Conservation (phyloP, 2,329 filamentous ascomycete genomes). For the Microcyclospora pomicola region DNA sequence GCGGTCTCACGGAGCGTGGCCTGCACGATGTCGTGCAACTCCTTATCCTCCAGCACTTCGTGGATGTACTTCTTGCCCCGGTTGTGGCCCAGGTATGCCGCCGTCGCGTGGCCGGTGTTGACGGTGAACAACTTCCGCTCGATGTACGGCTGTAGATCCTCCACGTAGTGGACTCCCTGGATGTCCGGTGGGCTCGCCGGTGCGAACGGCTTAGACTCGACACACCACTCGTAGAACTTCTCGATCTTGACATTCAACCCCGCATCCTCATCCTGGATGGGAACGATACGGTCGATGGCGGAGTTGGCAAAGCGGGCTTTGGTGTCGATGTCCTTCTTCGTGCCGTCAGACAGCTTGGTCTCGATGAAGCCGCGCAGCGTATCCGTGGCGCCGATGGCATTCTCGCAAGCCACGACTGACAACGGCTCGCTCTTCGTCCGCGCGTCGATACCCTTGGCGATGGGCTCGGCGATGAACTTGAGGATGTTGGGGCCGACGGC, state of each 20-base stretch:
- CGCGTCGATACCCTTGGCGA: slow-evolving; percentile 81
- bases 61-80: slow-evolving; percentile 76
- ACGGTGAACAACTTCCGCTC: slow-evolving; percentile 99
- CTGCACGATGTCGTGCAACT: slow-evolving; percentile 67
- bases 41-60: slow-evolving; percentile 68
- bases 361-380: slow-evolving; percentile 65
- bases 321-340: slow-evolving; percentile 52
- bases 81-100: slow-evolving; percentile 88
- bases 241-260: slow-evolving; percentile 90
- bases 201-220: slow-evolving; percentile 75
- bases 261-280: slow-evolving; percentile 65
- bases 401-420: slow-evolving; percentile 94
- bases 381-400: slow-evolving; percentile 88
- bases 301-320: slow-evolving; percentile 92
- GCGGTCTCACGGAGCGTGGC: slow-evolving; percentile 76
- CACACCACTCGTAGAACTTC: slow-evolving; percentile 98
- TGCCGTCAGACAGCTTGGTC: slow-evolving; percentile 54
- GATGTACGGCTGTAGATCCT: slow-evolving; percentile 84
- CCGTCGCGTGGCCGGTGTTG: slow-evolving; percentile 94
- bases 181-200: slow-evolving; percentile 58
- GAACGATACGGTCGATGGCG: slow-evolving; percentile 95
- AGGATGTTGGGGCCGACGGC: slow-evolving; percentile 93
- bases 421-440: slow-evolving; percentile 55
- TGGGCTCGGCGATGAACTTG: slow-evolving; percentile 88
- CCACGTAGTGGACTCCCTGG: slow-evolving; percentile 83